Evolutionary conservation across 495 filamentous ascomycete genomes (phyloP).

Genomic region (Schizothecium vesticola): DNA sequence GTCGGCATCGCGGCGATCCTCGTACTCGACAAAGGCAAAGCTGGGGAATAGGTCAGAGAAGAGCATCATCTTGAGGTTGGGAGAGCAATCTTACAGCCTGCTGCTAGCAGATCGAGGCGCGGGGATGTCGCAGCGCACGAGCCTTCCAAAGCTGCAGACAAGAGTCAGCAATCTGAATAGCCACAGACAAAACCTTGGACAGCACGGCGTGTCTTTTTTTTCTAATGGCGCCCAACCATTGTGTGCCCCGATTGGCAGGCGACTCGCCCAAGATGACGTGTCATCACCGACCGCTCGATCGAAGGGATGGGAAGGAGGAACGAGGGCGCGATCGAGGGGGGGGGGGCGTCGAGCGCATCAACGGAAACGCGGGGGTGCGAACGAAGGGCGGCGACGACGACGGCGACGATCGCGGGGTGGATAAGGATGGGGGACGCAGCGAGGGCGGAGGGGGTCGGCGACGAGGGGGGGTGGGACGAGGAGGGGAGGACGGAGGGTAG

Average conservation of each 20-base stretch:
- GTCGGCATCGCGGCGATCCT: conserved; percentile 97
- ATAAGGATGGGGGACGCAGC: conserved; percentile 29
- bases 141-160: conserved; percentile 79
- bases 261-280: conserved; percentile 34
- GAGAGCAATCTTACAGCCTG: conserved; percentile 70
- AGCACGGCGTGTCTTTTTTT: conserved; percentile 17
- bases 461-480: conserved; percentile 26
- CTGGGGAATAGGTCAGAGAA: conserved; percentile 39
- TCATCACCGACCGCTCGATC: conserved; percentile 55
- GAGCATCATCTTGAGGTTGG: neutral
- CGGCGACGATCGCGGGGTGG: conserved; percentile 22
- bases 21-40: conserved; percentile 99
- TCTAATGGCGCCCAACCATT: conserved; percentile 23
- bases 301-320: conserved; percentile 35
- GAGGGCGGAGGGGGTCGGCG: conserved; percentile 33
- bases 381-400: conserved; percentile 30
- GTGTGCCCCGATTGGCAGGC: conserved; percentile 30
- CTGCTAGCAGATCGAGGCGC: conserved; percentile 88
- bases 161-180: conserved; percentile 36
- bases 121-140: conserved; percentile 98
- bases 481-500: conserved; percentile 10
- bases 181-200: conserved; percentile 8
- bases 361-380: conserved; percentile 10
- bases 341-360: conserved; percentile 25
- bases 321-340: conserved; percentile 32